phyloP scores from a whole-genome alignment of 257 asterid genomes.

The Nicotiana undulata region DNA sequence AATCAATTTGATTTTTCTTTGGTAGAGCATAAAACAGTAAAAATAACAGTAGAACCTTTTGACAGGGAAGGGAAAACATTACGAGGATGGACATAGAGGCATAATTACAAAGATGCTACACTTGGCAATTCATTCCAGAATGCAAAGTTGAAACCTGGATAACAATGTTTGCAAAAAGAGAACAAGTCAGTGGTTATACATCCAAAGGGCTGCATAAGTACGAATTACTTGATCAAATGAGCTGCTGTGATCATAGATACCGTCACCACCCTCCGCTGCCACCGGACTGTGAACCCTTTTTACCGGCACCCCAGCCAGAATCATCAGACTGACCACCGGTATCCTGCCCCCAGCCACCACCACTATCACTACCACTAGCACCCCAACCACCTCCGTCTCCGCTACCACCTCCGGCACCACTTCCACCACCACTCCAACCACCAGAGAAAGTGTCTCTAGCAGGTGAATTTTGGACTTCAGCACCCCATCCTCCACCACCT shows the following conservation, averaged over 20 bases:
- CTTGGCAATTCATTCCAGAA: neutral
- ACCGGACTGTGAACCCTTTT: conserved; percentile 31
- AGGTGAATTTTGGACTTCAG: conserved; percentile 48
- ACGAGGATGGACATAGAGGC: neutral
- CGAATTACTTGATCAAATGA: neutral
- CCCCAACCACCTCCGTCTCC: conserved; percentile 16
- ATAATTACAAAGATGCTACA: neutral
- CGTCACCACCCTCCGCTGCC: conserved; percentile 25
- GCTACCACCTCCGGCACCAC: conserved; percentile 14
- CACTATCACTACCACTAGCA: neutral
- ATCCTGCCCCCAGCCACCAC: conserved; percentile 31
- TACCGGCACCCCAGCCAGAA: conserved; percentile 51
- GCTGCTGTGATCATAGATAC: neutral
- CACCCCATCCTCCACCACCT: conserved; percentile 50
- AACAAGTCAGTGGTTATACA: neutral
- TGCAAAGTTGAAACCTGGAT: neutral
- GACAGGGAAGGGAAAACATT: neutral
- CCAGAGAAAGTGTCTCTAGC: conserved; percentile 42
- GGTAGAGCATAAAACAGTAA: no score
- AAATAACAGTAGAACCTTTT: no score
- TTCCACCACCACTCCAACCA: conserved; percentile 32
- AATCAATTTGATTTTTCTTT: no score
- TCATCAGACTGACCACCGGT: conserved; percentile 19
- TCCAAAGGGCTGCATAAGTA: neutral
- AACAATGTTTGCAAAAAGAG: neutral